phyloP scores from a whole-genome alignment of 2,329 filamentous ascomycete genomes.

The Xylariaceae sp. region DNA sequence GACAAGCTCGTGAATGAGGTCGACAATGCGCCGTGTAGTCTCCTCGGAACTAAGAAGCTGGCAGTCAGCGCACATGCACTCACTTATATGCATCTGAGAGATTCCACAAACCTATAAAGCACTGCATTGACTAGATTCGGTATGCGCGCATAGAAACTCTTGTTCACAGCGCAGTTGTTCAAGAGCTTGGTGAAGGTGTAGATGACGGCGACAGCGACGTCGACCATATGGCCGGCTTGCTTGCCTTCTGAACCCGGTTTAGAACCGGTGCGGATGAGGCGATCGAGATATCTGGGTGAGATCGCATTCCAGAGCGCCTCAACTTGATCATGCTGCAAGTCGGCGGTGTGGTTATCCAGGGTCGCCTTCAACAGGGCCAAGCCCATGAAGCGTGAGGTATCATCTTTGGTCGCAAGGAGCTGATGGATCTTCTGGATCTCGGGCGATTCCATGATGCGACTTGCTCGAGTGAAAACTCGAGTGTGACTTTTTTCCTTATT shows the following conservation, averaged over 20 bases:
- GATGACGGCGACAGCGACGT: conserved; percentile 57
- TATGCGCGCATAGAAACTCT: conserved; percentile 48
- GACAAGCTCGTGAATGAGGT: conserved; percentile 53
- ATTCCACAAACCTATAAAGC: conserved; percentile 33
- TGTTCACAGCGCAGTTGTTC: conserved; percentile 41
- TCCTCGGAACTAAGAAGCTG: conserved; percentile 42
- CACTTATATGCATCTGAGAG: neutral
- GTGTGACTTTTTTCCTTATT: too few relatives aligned
- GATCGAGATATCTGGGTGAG: conserved; percentile 58
- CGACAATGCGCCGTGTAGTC: conserved; percentile 49
- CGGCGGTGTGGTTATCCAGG: conserved; percentile 51
- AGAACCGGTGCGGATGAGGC: conserved; percentile 53
- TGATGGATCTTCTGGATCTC: conserved; percentile 46
- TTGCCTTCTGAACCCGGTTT: conserved; percentile 32
- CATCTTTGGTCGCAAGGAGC: conserved; percentile 55
- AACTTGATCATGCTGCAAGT: conserved; percentile 45
- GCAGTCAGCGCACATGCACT: conserved; percentile 7
- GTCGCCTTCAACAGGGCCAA: conserved; percentile 61
- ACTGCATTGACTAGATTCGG: conserved; percentile 49
- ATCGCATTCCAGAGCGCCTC: conserved; percentile 53
- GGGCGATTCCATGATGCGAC: conserved; percentile 9
- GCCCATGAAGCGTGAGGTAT: conserved; percentile 64
- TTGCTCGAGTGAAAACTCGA: neutral
- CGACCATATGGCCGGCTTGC: conserved; percentile 55
- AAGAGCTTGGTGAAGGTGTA: conserved; percentile 57